A percentile compares a stretch with the other conserved stretches of the same genome.
phyloP scores from a whole-genome alignment of 371 early-diverging fungal genomes.

The Mucor saturninus region DNA sequence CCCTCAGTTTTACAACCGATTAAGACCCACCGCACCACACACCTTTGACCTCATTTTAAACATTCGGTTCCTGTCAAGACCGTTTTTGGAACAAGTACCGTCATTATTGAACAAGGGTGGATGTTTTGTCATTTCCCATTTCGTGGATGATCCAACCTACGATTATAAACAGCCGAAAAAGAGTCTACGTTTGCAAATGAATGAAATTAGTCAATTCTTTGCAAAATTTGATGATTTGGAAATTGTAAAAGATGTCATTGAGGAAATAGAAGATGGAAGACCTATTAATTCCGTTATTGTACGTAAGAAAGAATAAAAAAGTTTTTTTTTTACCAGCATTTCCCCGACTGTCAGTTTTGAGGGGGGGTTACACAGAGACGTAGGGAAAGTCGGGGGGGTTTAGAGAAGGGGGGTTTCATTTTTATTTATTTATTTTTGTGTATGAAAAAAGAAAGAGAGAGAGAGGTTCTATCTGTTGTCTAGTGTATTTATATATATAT shows the following conservation, averaged over 20 bases:
- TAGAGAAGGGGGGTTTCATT: background rate
- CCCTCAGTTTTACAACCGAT: background rate
- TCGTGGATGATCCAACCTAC: slow-evolving; percentile 39
- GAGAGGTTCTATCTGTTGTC: too few species aligned
- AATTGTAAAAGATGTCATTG: slow-evolving; percentile 41
- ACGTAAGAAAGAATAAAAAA: slow-evolving; percentile 8
- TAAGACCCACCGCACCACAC: background rate
- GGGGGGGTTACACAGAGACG: background rate
- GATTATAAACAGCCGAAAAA: slow-evolving; percentile 40
- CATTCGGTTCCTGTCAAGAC: slow-evolving; percentile 46
- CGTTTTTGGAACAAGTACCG: slow-evolving; percentile 33
- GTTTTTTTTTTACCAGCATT: too few species aligned
- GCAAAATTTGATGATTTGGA: slow-evolving; percentile 28
- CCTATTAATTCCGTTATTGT: slow-evolving; percentile 51
- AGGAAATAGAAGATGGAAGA: slow-evolving; percentile 52
- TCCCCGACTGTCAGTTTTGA: background rate
- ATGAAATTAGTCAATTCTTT: slow-evolving; percentile 30
- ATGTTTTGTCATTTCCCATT: slow-evolving; percentile 48
- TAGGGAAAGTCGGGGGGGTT: background rate
- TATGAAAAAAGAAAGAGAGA: background rate
- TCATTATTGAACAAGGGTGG: slow-evolving; percentile 40
- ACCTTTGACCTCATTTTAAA: slow-evolving; percentile 47
- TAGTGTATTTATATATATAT: background rate
- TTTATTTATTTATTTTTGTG: too few species aligned
- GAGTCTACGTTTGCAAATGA: slow-evolving; percentile 36